These are phyloP conservation scores for Xylaria arbuscula DNA, from an alignment of 2,329 filamentous ascomycete genomes.

Conservation along the genomic window DNA sequence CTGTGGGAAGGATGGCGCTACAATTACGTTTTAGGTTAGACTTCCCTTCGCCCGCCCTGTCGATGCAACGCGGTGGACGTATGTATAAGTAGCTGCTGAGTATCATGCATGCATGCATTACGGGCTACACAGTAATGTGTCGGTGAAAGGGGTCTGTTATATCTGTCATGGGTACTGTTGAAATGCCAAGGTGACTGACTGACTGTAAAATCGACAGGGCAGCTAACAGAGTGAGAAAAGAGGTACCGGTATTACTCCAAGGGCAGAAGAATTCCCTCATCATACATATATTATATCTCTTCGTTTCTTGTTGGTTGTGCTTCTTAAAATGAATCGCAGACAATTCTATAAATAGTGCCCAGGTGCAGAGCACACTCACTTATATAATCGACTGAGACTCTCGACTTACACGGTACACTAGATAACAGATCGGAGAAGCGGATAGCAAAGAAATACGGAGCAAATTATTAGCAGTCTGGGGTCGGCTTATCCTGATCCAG, in stretches of 20 bases:
- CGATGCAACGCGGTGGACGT: neutral
- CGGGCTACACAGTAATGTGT: neutral
- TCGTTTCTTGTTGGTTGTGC: neutral
- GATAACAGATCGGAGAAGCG: neutral
- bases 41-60: slow-evolving; percentile 17
- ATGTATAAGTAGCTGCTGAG: neutral
- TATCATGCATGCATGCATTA: neutral
- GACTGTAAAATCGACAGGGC: neutral
- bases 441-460: neutral
- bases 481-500: neutral
- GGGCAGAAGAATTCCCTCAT: slow-evolving; percentile 14
- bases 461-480: slow-evolving; percentile 2
- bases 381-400: no score
- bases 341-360: no score
- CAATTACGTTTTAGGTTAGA: neutral
- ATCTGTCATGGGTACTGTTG: neutral
- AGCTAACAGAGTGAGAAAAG: slow-evolving; percentile 2
- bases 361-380: no score
- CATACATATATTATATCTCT: neutral
- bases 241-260: neutral
- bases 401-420: neutral
- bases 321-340: no score
- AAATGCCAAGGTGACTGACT: slow-evolving; percentile 13
- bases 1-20: slow-evolving; percentile 4
- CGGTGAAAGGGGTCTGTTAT: slow-evolving; percentile 1